Percentiles rank a stretch among this genome's conserved stretches.
These are phyloP conservation scores for Fusarium austroafricanum DNA, from an alignment of 2,329 filamentous ascomycete genomes.

Conservation along the genomic window DNA sequence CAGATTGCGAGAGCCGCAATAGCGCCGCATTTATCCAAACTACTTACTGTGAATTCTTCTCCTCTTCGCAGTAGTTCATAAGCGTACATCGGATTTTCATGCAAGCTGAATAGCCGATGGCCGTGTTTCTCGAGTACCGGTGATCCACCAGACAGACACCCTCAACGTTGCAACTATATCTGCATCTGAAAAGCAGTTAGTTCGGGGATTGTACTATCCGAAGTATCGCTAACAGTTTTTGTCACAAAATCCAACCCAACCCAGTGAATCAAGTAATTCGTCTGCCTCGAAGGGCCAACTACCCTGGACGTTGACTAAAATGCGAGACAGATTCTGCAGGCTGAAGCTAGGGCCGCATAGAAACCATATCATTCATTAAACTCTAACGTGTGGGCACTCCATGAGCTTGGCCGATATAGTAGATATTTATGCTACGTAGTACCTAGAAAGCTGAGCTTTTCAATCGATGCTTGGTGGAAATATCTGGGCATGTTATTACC, in stretches of 20 bases:
- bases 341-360: not conserved
- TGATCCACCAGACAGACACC: not conserved
- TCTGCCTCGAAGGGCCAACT: not conserved
- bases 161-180: not conserved
- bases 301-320: constrained; percentile 9
- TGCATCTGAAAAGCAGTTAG: not conserved
- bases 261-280: not conserved
- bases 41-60: not conserved
- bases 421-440: not conserved
- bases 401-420: constrained; percentile 1
- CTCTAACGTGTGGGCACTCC: constrained; percentile 3
- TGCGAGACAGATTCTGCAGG: constrained; percentile 1
- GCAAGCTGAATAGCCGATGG: not conserved
- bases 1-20: not conserved
- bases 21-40: not conserved
- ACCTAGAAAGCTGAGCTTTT: not conserved
- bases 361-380: constrained; percentile 1
- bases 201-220: constrained; percentile 10
- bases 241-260: constrained; percentile 10
- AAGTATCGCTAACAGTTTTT: constrained; percentile 1
- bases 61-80: not conserved
- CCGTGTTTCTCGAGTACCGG: not conserved
- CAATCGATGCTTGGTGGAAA: not conserved
- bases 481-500: not conserved
- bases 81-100: not conserved